A percentile compares a stretch with the other conserved stretches of the same genome.
phyloP scores from a whole-genome alignment of 2,329 filamentous ascomycete species.

The Trichophyton simii region DNA sequence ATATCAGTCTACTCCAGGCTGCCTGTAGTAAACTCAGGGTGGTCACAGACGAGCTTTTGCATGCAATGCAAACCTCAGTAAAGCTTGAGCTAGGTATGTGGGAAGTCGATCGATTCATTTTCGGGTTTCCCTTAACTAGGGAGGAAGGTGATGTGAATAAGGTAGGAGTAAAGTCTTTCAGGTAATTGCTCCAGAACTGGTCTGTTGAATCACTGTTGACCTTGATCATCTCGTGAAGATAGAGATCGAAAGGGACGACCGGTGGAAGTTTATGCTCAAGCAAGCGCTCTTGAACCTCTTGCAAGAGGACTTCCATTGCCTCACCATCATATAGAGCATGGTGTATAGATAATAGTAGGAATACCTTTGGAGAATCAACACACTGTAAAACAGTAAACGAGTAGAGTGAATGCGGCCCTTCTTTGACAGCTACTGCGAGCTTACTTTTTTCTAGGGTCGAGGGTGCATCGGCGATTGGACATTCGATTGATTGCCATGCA shows the following conservation, averaged over 20 bases:
- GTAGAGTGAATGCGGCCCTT: constrained; percentile 20
- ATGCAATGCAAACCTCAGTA: constrained; percentile 34
- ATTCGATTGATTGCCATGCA: constrained; percentile 37
- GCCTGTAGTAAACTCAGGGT: constrained; percentile 58
- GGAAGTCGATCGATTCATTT: constrained; percentile 16
- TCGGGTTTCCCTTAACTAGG: background rate
- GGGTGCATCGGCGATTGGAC: constrained; percentile 18
- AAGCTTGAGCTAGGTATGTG: constrained; percentile 17
- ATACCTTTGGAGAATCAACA: constrained; percentile 7
- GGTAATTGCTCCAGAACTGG: constrained; percentile 51
- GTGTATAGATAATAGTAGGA: constrained; percentile 47
- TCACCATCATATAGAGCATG: constrained; percentile 81
- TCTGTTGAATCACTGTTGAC: constrained; percentile 41
- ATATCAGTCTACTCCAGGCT: constrained; percentile 56
- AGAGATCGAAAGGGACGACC: constrained; percentile 47
- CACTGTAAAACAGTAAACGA: constrained; percentile 14
- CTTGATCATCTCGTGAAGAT: constrained; percentile 48
- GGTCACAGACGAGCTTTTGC: constrained; percentile 45
- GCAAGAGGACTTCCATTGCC: constrained; percentile 56
- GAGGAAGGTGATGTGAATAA: constrained; percentile 2
- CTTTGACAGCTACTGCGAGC: constrained; percentile 12
- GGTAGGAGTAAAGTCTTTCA: constrained; percentile 42
- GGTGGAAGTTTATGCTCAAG: constrained; percentile 35
- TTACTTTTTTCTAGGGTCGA: constrained; percentile 39
- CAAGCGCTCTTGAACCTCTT: constrained; percentile 55